Evolutionary conservation across 164 flowering plant species (phyloP), one percentile per base, ranked within the genome.

Genomic region (Aristolochia contorta): DNA sequence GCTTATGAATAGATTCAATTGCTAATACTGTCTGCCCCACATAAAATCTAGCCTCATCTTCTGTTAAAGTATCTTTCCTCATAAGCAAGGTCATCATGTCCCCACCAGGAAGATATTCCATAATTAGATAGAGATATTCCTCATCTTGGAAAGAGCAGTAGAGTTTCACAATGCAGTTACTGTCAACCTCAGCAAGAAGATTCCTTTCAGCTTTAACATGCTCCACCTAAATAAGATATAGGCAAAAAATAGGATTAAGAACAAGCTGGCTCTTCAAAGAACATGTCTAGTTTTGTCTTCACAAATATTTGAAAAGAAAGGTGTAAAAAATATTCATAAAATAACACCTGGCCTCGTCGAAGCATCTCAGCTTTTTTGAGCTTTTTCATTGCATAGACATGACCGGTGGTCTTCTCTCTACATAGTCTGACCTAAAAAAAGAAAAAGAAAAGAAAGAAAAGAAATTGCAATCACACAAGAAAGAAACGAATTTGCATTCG

Each of bases 91-190:
- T 80, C 84, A 80, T 80, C 79, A 80, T 75, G 58, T 80, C 84
- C 18, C 84, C 84, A 45, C 83, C 83, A 59, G 83, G 80, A 61
- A 79, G 78, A 67, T 79, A 79, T 60, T 79, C 80, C 82, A 79
- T 79, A 30, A 79, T 72, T 32, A 79, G 76, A 67, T 79, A 79
- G 46, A 79, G 54, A 71, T 55, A 79, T 21, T 80, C 84, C 58
- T 70, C 71, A 72, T 80, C 84, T 65, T 80, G 84, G 60, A 80
- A 80, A 51, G 84, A 80, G 57, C 77, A 80, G 63, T 71, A 80
- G n/a, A 80, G 73, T 55, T 78, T 78, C 45, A 80, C 84, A 56
- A 80, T 78, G 67, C 74, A 80, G 54, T 59, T 24, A 60, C 84
- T 80, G 59, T 75, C 84, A 59, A 80, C 81, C 71, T 80, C 84